Conservation (phyloP, 768 basidiomycete genomes). For the Leccinum uliginosum region DNA sequence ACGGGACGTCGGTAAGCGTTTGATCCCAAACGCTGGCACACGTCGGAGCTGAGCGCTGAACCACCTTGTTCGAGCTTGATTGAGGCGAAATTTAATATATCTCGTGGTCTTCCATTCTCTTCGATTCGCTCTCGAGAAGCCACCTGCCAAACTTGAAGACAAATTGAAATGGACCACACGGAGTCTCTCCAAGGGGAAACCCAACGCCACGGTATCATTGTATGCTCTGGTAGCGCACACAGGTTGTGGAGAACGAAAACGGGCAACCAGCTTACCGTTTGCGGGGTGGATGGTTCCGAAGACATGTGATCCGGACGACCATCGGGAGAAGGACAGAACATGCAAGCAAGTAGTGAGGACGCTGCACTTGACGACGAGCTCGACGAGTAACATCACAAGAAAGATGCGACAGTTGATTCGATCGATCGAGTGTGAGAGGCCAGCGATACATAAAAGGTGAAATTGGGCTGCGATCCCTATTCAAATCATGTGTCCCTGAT, state of each 20-base stretch:
- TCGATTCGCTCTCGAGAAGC: slow-evolving; percentile 3
- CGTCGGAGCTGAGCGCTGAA: background rate
- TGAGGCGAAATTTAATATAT: background rate
- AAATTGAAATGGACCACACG: slow-evolving; percentile 5
- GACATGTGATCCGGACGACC: background rate
- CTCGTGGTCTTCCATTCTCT: slow-evolving; percentile 3
- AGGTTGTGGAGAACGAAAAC: background rate
- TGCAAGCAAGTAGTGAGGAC: background rate
- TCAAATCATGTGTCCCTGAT: background rate
- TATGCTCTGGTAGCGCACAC: background rate
- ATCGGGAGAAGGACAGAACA: background rate
- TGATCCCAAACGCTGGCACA: background rate
- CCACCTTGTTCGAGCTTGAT: background rate
- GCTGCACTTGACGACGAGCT: slow-evolving; percentile 2
- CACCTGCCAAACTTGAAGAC: slow-evolving; percentile 8
- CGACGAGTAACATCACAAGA: background rate
- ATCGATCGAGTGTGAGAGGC: background rate
- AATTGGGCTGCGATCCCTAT: background rate
- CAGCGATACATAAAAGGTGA: background rate
- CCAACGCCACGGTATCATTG: background rate
- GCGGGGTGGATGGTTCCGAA: background rate
- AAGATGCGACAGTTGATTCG: background rate
- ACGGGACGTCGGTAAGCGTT: background rate
- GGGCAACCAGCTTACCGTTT: slow-evolving; percentile 6
- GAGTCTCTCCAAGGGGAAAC: background rate